Base-by-base conservation (phyloP, 2,329 filamentous ascomycete genomes). In the Trichoderma breve region DNA sequence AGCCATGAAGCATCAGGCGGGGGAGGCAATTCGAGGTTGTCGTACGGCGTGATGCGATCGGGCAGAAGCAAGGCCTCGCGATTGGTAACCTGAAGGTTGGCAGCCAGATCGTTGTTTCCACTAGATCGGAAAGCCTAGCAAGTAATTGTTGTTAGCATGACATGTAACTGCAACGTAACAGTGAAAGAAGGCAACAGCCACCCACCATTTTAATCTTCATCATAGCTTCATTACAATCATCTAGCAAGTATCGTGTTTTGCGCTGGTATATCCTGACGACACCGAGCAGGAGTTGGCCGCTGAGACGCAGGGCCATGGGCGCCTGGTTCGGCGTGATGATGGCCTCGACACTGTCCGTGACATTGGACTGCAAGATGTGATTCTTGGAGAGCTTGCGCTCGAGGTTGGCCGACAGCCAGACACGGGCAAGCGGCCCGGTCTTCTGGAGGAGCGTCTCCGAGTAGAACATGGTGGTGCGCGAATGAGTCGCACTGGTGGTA, bases 311-410 rank as follows among this genome's bases (percentile, higher is more conserved):
- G 34, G 96, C 96, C 89, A 99, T 95, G 34, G 96, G 96, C 55
- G 95, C 96, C 83, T 97, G 94, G 75, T 92, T 93, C 63, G 94
- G 93, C 72, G 93, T 93, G 76, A 98, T 96, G 81, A 99, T 99
- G 76, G 94, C 94, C 81, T 94, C 92, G 75, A 99, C 95, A 82
- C 95, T 97, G 84, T 94, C 93, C 78, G 95, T 92, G 77, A 99
- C 92, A 84, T 97, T 97, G 73, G 95, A 95, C 80, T 97, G 94
- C 75, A 99, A 82, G 76, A 98, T 96, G 79, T 98, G 94, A 74
- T 94, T 94, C 84, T 99, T 99, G 77, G 95, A 97, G 73, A 99
- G 90, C 85, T 98, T 99, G 86, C 95, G 94, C 88, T 98, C 96
- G 75, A 98, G 88, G 83, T 98, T 99, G 85, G 96, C 94, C 36